Evolutionary conservation across 148 eudicot species (phyloP), one percentile per base, ranked within the genome.

Genomic region (Dysphania ambrosioides): DNA sequence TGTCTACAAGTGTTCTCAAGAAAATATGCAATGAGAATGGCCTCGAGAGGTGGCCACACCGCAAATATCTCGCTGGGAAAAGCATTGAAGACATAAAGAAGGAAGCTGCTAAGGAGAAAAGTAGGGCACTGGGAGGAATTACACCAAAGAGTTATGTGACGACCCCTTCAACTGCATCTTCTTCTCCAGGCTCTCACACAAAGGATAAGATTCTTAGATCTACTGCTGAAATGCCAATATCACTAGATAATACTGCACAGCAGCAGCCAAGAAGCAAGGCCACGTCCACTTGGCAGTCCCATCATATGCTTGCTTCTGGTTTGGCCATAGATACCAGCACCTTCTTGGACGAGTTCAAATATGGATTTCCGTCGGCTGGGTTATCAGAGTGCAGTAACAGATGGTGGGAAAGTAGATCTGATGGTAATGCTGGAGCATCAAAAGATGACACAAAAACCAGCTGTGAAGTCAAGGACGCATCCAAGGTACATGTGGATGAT

Each of bases 341-440:
- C 70, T 70, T 61, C 30, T 56, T 44, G 15, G 91, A 88, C 44
- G 95, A 90, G 72, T 90, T 90, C 58, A 88, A 87, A 72, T 85
- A 81, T 41, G 96, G 96, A 35, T 90, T 90, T 55, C 96, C 96
- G 21, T 86, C 87, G 60, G 73, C 72, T 63, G 96, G 92, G 44
- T 83, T 90, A 72, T 84, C 86, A 26, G 72, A 40, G 61, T 79
- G 77, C 68, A 78, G 77, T 23, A 47, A 68, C 38, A 83, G 76
- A 80, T 87, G 96, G 92, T 90, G 92, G 96, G 88, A 84, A 81
- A 82, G 80, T 70, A 82, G 72, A 30, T 75, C 31, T 53, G 74
- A 40, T 53, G 66, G 51, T 64, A 27, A 19, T 30, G 61, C 55
- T 78, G 72, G 57, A 42, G 71, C 70, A 15, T 70, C 68, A n/a